Evolutionary conservation across 148 eudicot genomes (phyloP).

Genomic region (Nepenthes gracilis): DNA sequence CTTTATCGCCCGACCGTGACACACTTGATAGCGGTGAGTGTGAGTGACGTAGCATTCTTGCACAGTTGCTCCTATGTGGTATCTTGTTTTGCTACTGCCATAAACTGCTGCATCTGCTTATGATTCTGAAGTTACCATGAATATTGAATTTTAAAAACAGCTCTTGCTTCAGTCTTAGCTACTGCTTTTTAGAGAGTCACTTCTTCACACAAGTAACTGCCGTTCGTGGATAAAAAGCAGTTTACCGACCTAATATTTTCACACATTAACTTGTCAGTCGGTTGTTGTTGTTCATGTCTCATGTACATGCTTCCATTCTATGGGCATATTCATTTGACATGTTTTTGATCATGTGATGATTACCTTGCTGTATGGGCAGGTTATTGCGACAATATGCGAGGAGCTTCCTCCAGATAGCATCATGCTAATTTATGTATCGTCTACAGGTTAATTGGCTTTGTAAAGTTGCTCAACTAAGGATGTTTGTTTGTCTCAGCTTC

Average conservation of each 20-base stretch:
- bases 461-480: neutral
- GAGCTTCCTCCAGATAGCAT: slow-evolving; percentile 80
- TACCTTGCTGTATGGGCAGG: slow-evolving; percentile 34
- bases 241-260: too few species aligned
- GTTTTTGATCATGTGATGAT: neutral
- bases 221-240: too few species aligned
- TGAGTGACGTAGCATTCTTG: neutral
- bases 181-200: too few species aligned
- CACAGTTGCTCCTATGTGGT: too few species aligned
- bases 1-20: slow-evolving; percentile 82
- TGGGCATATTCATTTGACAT: too few species aligned
- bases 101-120: neutral
- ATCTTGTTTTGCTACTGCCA: neutral
- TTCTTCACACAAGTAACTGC: too few species aligned
- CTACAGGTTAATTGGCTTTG: slow-evolving; percentile 48
- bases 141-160: neutral
- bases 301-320: slow-evolving; percentile 1
- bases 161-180: too few species aligned
- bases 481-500: neutral
- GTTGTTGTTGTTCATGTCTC: slow-evolving; percentile 1
- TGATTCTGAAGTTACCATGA: neutral
- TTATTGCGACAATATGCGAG: slow-evolving; percentile 70
- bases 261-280: too few species aligned
- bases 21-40: slow-evolving; percentile 81
- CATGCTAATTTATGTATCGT: slow-evolving; percentile 72